phyloP scores from a whole-genome alignment of 2,329 filamentous ascomycete genomes.

The Botrytis aclada region DNA sequence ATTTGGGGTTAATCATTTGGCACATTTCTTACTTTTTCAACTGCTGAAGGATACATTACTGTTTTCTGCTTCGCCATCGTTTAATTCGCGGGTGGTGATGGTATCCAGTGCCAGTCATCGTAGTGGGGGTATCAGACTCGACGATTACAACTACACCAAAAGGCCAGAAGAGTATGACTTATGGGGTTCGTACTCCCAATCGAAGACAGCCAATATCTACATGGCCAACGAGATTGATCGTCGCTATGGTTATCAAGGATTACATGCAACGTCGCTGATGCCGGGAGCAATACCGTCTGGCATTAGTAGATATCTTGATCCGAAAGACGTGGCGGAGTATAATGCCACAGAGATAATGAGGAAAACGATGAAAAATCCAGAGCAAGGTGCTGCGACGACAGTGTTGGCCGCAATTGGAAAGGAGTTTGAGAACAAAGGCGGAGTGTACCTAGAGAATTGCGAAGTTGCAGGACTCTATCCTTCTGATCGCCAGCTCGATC shows the following conservation, averaged over 20 bases:
- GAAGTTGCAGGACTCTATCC: not conserved
- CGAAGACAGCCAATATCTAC: not conserved
- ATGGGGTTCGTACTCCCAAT: not conserved
- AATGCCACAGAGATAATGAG: not conserved
- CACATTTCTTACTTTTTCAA: not conserved
- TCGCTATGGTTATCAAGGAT: not conserved
- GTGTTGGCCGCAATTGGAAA: conserved; percentile 43
- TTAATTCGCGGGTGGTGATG: not conserved
- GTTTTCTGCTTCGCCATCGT: not conserved
- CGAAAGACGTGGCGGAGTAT: not conserved
- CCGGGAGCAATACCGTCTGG: not conserved
- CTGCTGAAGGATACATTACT: not conserved
- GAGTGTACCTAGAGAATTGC: not conserved
- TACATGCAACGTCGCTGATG: not conserved
- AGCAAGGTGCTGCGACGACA: conserved; percentile 40
- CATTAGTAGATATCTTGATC: not conserved
- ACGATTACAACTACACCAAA: not conserved
- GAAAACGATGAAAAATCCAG: not conserved
- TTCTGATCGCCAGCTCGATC: not conserved
- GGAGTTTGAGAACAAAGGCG: conserved; percentile 39
- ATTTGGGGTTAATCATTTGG: not conserved
- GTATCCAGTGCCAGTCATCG: not conserved
- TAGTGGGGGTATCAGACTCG: not conserved
- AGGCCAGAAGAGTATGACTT: not conserved
- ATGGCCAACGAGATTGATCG: not conserved